Evolutionary conservation across 768 basidiomycete species (phyloP).

Genomic region (Russula vinacea): DNA sequence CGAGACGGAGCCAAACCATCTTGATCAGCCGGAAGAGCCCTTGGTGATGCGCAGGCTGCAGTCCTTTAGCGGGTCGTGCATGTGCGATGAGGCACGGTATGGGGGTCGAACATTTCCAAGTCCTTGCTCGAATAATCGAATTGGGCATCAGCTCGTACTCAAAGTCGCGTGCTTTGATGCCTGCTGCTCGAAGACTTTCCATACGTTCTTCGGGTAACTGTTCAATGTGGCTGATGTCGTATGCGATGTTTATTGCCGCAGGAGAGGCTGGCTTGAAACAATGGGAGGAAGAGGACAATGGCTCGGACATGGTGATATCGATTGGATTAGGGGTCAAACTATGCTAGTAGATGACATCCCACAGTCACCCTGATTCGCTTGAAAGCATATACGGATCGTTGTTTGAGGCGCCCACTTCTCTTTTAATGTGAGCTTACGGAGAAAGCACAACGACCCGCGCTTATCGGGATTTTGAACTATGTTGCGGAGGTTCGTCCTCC

Average conservation of each 20-base stretch:
- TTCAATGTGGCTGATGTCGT: conserved; percentile 28
- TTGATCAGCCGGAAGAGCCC: conserved; percentile 34
- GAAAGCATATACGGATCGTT: too few relatives aligned
- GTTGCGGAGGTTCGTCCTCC: too few relatives aligned
- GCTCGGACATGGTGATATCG: too few relatives aligned
- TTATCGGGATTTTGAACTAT: too few relatives aligned
- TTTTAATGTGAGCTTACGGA: too few relatives aligned
- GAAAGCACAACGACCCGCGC: too few relatives aligned
- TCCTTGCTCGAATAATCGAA: too few relatives aligned
- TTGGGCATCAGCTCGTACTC: conserved; percentile 28
- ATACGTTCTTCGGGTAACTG: conserved; percentile 8
- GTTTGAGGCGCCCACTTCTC: too few relatives aligned
- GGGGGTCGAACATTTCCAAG: conserved; percentile 34
- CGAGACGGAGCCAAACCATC: conserved; percentile 32
- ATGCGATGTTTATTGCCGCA: conserved; percentile 33
- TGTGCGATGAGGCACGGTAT: conserved; percentile 29
- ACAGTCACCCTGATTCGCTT: too few relatives aligned
- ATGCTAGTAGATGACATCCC: too few relatives aligned
- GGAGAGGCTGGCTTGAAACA: conserved; percentile 27
- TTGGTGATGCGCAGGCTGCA: conserved; percentile 24
- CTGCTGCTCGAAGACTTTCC: conserved; percentile 24
- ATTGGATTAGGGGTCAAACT: too few relatives aligned
- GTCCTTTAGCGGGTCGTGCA: not conserved
- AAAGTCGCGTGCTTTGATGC: conserved; percentile 39
- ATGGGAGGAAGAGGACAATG: not conserved